Evolutionary conservation across 805 yeast species (phyloP), one percentile per base, ranked within the genome.

Genomic region (Myxozyma nipponensis): DNA sequence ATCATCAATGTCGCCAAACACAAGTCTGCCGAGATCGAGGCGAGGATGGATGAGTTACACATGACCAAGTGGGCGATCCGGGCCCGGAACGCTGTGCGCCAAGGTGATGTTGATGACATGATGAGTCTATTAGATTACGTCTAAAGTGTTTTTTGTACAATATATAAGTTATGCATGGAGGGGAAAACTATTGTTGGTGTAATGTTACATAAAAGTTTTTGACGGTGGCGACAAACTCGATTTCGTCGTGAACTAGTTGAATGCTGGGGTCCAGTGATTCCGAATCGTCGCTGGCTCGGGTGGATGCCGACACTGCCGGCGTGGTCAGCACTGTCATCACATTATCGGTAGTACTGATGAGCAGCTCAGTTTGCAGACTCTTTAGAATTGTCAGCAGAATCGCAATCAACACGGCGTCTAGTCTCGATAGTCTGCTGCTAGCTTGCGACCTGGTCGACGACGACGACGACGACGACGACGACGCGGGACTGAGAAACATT

Each of bases 361-460:
- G 75, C 50, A n/a, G 78, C 67, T 59, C 81, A 86, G 21, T 68
- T 59, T 41, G 69, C 69, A 36, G 71, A 57, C 1, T 82, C 85
- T 71, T 70, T 39, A 84, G 62, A 13, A 81, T 62, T 0, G 79
- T 84, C n/a, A 83, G 63, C 1, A 77, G 69, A 9, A 75, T 72
- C 19, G 83, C 72, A 39, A 80, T 65, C 43, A 83, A 61, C 55
- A 81, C 72, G 1, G 75, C 66, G 57, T 79, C 85, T 5, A 83
- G 36, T 13, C 46, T 23, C 7, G 57, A 32, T 15, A 34, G 17
- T 23, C 39, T 7, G 5, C 48, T 25, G 13, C 25, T n/a, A 18
- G 23, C 24, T 15, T 39, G 32, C 18, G 47, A 7, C 3, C 23
- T n/a, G 10, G 45, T 28, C 19, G 21, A 34, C 7, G 45, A 19